These are phyloP conservation scores for Podaxis sp. DNA, from an alignment of 768 basidiomycete species.

Conservation along the genomic window DNA sequence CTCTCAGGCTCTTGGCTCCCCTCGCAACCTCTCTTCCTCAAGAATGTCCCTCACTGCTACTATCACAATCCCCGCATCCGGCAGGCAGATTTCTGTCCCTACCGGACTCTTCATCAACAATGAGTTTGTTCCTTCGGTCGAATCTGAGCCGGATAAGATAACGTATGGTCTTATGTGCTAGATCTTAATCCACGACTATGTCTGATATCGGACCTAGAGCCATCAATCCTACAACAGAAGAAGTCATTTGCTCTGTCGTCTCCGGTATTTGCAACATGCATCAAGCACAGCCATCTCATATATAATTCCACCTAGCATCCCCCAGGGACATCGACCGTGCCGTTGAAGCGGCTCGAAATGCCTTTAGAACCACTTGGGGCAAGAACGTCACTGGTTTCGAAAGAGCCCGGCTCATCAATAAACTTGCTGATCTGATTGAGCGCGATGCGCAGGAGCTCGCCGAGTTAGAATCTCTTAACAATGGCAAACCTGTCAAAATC, in stretches of 20 bases:
- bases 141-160: slow-evolving; percentile 58
- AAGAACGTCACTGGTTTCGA: slow-evolving; percentile 84
- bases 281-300: neutral
- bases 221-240: slow-evolving; percentile 84
- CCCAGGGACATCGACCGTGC: slow-evolving; percentile 79
- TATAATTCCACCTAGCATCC: slow-evolving; percentile 44
- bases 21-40: neutral
- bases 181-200: neutral
- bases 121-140: slow-evolving; percentile 77
- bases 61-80: slow-evolving; percentile 39
- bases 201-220: slow-evolving; percentile 39
- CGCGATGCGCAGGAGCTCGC: slow-evolving; percentile 79
- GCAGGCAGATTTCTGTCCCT: slow-evolving; percentile 59
- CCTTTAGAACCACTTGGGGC: slow-evolving; percentile 87
- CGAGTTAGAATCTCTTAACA: slow-evolving; percentile 84
- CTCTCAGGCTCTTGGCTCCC: neutral
- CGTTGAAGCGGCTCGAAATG: slow-evolving; percentile 78
- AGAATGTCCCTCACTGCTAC: slow-evolving; percentile 47
- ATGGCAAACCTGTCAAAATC: slow-evolving; percentile 81
- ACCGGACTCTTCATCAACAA: slow-evolving; percentile 93
- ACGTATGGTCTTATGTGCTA: slow-evolving; percentile 41
- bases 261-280: slow-evolving; percentile 41
- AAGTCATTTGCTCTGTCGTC: slow-evolving; percentile 65
- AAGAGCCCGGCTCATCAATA: slow-evolving; percentile 78
- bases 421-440: slow-evolving; percentile 89